A percentile compares a stretch with the other conserved stretches of the same genome.
Conservation (phyloP, 768 basidiomycete genomes). For the Leccinum pellstonianum region DNA sequence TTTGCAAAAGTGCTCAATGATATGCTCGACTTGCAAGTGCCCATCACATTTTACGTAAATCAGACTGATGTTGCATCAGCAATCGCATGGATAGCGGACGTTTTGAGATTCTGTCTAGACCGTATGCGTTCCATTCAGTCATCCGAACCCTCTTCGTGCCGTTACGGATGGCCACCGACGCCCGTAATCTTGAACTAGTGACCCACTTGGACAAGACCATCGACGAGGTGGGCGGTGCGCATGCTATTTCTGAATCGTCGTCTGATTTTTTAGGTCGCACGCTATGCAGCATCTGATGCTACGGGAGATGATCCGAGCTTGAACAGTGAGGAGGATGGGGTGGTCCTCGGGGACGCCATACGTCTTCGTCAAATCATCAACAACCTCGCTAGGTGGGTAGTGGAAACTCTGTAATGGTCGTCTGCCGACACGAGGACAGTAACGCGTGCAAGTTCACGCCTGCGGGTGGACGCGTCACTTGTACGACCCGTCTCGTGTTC, state of each 20-base stretch:
- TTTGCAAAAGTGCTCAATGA: constrained; percentile 66
- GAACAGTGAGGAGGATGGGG: constrained; percentile 47
- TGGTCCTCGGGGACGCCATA: constrained; percentile 83
- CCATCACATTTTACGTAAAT: neutral
- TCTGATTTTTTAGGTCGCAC: constrained; percentile 46
- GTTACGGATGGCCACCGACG: constrained; percentile 63
- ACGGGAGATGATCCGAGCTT: constrained; percentile 43
- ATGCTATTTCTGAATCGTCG: neutral
- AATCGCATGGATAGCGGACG: constrained; percentile 86
- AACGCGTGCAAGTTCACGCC: constrained; percentile 84
- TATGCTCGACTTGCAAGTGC: constrained; percentile 71
- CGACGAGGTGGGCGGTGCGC: constrained; percentile 45
- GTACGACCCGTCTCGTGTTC: constrained; percentile 62
- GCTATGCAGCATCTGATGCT: constrained; percentile 58
- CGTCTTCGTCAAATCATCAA: constrained; percentile 79
- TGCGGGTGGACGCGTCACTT: constrained; percentile 61
- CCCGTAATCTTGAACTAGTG: constrained; percentile 62
- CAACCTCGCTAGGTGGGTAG: constrained; percentile 68
- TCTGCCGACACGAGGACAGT: constrained; percentile 33
- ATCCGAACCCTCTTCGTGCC: constrained; percentile 74
- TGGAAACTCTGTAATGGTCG: neutral
- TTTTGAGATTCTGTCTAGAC: constrained; percentile 67
- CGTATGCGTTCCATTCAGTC: constrained; percentile 76
- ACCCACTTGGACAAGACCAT: constrained; percentile 68
- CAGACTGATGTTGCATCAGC: constrained; percentile 35